Base-by-base conservation (phyloP, 805 yeast species). In the Wickerhamiella slavikovae region DNA sequence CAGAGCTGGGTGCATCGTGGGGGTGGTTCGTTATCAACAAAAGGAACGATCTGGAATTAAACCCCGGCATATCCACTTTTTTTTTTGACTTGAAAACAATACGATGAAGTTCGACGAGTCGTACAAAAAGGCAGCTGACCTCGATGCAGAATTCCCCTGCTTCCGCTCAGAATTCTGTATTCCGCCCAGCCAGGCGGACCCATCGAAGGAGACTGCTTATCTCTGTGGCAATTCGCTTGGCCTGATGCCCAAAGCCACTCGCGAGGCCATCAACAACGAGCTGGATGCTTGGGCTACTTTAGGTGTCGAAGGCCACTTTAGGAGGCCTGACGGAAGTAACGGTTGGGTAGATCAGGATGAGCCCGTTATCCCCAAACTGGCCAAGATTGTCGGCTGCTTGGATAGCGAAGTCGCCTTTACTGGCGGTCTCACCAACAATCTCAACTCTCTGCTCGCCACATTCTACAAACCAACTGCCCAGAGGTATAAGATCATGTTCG, bases 171-270 rank as follows among this genome's bases (percentile, higher is more conserved):
- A 61, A 29, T 78, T 79, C 45, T 58, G 52, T 17, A 51, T 74
- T 22, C n/a, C n/a, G n/a, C n/a, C n/a, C n/a, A n/a, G n/a, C n/a
- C n/a, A n/a, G n/a, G n/a, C n/a, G n/a, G n/a, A n/a, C n/a, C n/a
- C n/a, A n/a, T n/a, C n/a, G 9, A 38, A 42, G 17, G 36, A 40
- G 6, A 55, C 65, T 9, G 57, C 63, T 15, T 85, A 83, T 46
- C 57, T 83, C 27, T 80, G 93, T 52, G 96, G 96, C 2, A 85
- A 83, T 55, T 79, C 93, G n/a, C 64, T 83, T 5, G 96, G 96
- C 0, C 54, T 83, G 35, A 76, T 80, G 83, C 95, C 96, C 0
- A 56, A 51, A 29, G 45, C 56, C 5, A 71, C 83, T 0, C 55
- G 65, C 20, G 37, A 39, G 5, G 75, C 76, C 11, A 55, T 83